phyloP scores from a whole-genome alignment of 129 eudicot genomes.

The Tagetes patula region DNA sequence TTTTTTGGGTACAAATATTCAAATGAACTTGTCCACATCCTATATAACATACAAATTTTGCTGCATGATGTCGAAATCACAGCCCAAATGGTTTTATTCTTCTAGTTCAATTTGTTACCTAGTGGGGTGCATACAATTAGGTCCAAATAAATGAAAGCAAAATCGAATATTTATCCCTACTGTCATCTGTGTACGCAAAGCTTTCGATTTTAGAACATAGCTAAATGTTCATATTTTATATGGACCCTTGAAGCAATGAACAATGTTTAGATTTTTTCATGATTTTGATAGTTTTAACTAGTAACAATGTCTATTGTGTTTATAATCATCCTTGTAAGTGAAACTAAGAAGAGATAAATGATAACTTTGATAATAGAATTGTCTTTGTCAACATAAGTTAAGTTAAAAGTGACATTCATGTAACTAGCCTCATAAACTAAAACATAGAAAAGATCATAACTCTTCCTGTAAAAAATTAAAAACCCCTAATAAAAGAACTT shows the following conservation, averaged over 20 bases:
- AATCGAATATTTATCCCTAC: background rate
- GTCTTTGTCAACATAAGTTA: too few relatives aligned
- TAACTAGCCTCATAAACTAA: background rate
- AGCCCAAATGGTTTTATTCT: background rate
- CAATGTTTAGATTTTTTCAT: too few relatives aligned
- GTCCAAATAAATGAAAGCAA: background rate
- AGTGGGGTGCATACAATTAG: background rate
- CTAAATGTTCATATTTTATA: too few relatives aligned
- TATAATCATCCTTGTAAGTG: too few relatives aligned
- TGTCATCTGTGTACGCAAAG: background rate
- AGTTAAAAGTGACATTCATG: background rate
- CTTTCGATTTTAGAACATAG: too few relatives aligned
- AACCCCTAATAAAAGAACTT: constrained; percentile 23
- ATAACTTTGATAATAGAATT: too few relatives aligned
- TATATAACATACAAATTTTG: background rate
- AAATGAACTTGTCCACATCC: background rate
- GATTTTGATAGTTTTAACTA: too few relatives aligned
- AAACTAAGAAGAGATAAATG: too few relatives aligned
- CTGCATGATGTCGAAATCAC: constrained; percentile 8
- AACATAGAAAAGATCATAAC: constrained; percentile 24
- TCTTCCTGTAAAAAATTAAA: constrained; percentile 2
- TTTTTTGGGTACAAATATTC: constrained; percentile 5
- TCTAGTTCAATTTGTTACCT: constrained; percentile 2
- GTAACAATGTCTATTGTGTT: too few relatives aligned
- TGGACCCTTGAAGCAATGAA: too few relatives aligned